Base-by-base conservation (phyloP, 371 early-diverging fungal genomes). In the Coemansia sp. region DNA sequence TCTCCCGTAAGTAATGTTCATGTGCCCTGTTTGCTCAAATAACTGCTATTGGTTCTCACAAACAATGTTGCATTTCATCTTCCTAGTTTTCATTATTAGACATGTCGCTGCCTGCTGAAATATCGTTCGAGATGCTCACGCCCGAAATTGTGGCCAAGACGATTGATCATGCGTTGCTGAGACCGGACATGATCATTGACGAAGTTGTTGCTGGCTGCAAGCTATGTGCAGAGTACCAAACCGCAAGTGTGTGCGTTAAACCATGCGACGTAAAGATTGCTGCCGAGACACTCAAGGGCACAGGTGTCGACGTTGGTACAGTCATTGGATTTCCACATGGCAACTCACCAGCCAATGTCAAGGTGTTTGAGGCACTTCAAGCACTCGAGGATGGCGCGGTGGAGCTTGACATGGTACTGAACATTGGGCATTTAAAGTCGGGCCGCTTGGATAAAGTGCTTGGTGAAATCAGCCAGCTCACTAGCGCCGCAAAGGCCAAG, bases 311-410 rank as follows among this genome's bases (percentile, higher is more conserved):
- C 50, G 87, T 88, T 0, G 85, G 87, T 29, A 86, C 88, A 0
- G 88, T 88, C 0, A 86, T 88, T 40, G 85, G 85, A 5, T 88
- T 88, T 64, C 88, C 88, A 27, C 88, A 88, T 24, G 88, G 88
- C 26, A 87, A 84, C 71, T 78, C 87, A 3, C 74, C 85, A 4
- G 72, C 87, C 4, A 53, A 73, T 21, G 85, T 77, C 69, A 88
- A 88, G 77, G 80, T 83, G 2, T 82, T 84, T 52, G 87, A 87
- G 57, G 75, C 84, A 4, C 64, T 87, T 13, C 82, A 85, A 48
- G 83, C 87, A 0, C 61, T 84, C 7, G 81, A 82, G 18, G 87
- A 86, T 63, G 86, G 86, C 55, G 86, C 88, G 13, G 77, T 79
- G 21, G 88, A 88, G 58, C 80, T 88, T n/a, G 88, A 88, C 67